Conservation (phyloP, 108 stramenopile species). For the Fistulifera pelliculosa region DNA sequence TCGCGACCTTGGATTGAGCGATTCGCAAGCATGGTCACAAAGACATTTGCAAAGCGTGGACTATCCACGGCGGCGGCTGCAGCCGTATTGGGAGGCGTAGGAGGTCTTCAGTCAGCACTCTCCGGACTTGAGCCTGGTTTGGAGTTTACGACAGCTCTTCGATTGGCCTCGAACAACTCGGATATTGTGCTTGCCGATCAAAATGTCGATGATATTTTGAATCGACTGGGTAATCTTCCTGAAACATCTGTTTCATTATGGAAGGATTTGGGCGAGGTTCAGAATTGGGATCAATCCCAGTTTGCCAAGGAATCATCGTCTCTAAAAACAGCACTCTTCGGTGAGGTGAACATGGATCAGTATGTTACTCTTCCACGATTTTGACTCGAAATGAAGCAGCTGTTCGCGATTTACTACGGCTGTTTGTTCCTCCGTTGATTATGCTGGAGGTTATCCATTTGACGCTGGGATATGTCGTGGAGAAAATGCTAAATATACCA, state of each 20-base stretch:
- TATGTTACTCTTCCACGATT: constrained; percentile 16
- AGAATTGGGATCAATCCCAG: background rate
- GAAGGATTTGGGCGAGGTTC: background rate
- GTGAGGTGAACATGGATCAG: constrained; percentile 1
- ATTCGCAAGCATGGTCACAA: constrained; percentile 15
- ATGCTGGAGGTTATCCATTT: constrained; percentile 7
- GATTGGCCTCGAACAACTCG: background rate
- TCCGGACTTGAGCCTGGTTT: constrained; percentile 34
- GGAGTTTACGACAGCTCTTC: constrained; percentile 31
- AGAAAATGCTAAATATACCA: no score
- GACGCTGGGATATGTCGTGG: background rate
- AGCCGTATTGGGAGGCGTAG: constrained; percentile 21
- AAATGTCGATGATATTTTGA: constrained; percentile 29
- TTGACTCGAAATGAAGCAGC: constrained; percentile 24
- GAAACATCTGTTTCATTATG: background rate
- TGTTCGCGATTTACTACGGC: constrained; percentile 19
- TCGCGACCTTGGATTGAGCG: background rate
- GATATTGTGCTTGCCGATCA: constrained; percentile 38
- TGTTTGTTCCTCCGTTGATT: constrained; percentile 18
- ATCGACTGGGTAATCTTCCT: constrained; percentile 25
- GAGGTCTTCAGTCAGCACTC: constrained; percentile 20
- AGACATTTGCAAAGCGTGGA: constrained; percentile 18
- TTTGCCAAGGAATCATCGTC: background rate
- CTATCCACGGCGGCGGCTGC: constrained; percentile 25
- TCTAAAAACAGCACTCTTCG: no score